Percentiles rank a stretch among this genome's conserved stretches.
phyloP scores from a whole-genome alignment of 768 basidiomycete genomes.

The Candolleomyces efflorescens region DNA sequence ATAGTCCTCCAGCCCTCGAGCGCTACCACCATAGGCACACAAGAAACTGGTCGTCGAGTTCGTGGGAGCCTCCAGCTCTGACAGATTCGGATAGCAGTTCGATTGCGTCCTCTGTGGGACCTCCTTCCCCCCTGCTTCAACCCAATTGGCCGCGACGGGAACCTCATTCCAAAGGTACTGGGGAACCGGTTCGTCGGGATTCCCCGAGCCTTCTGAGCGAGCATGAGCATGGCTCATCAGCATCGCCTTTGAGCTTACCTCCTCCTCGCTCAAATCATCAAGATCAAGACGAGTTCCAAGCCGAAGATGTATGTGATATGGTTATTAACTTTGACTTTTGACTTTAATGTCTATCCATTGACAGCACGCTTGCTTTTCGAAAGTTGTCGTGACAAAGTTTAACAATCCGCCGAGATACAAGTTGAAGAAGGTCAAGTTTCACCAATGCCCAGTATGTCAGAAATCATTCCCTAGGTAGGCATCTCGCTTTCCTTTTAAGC shows the following conservation, averaged over 20 bases:
- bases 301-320: not conserved
- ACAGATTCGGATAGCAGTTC: not conserved
- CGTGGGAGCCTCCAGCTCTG: not conserved
- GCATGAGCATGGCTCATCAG: too few species aligned
- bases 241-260: too few species aligned
- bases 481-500: not conserved
- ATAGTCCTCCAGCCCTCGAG: too few species aligned
- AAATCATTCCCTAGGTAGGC: slow-evolving; percentile 30
- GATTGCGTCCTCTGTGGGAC: not conserved
- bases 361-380: not conserved
- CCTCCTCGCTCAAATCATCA: too few species aligned
- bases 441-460: slow-evolving; percentile 27
- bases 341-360: not conserved
- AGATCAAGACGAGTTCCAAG: too few species aligned
- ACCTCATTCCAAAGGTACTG: too few species aligned
- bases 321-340: not conserved
- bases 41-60: not conserved
- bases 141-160: not conserved
- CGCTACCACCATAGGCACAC: too few species aligned
- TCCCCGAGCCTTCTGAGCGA: too few species aligned
- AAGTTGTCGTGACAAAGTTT: slow-evolving; percentile 8
- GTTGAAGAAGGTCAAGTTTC: slow-evolving; percentile 31
- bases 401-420: slow-evolving; percentile 6
- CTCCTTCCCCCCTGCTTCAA: not conserved
- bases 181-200: too few species aligned